Conservation (phyloP, 75 land plant genomes). For the Gnetum montanum region DNA sequence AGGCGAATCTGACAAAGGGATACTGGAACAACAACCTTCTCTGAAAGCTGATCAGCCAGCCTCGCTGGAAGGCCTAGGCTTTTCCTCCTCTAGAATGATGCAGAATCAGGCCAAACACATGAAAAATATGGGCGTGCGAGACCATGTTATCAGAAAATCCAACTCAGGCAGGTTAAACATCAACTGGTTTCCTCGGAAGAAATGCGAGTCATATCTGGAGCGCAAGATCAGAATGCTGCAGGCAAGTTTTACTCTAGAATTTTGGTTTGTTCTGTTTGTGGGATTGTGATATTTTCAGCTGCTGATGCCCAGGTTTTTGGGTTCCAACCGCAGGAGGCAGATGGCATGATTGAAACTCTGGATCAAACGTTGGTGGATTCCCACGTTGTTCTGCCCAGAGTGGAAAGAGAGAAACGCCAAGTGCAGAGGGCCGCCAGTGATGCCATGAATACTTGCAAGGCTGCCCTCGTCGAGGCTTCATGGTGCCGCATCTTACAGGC, state of each 20-base stretch:
- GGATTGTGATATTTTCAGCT: too few relatives aligned
- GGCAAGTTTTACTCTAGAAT: conserved; percentile 6
- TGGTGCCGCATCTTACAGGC: conserved; percentile 37
- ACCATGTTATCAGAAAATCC: conserved; percentile 1
- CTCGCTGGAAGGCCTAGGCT: too few relatives aligned
- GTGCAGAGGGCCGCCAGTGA: conserved; percentile 23
- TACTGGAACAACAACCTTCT: too few relatives aligned
- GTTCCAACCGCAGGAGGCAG: conserved; percentile 26
- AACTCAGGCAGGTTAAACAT: conserved; percentile 5
- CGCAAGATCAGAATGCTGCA: conserved; percentile 40
- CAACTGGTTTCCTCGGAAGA: conserved; percentile 36
- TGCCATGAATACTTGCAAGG: conserved; percentile 26
- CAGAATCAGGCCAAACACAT: too few relatives aligned
- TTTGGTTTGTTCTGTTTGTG: neutral
- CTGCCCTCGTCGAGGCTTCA: conserved; percentile 30
- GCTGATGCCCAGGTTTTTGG: neutral
- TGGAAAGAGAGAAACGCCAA: conserved; percentile 32
- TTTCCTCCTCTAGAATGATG: too few relatives aligned
- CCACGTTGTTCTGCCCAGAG: conserved; percentile 13
- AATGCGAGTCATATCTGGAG: conserved; percentile 26
- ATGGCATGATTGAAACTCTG: conserved; percentile 14
- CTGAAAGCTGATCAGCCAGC: too few relatives aligned
- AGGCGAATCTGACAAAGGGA: too few relatives aligned
- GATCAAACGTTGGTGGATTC: conserved; percentile 20
- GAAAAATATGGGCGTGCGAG: conserved; percentile 3